Evolutionary conservation across 2,329 filamentous ascomycete genomes (phyloP).

Genomic region (Pseudocercospora eumusae): DNA sequence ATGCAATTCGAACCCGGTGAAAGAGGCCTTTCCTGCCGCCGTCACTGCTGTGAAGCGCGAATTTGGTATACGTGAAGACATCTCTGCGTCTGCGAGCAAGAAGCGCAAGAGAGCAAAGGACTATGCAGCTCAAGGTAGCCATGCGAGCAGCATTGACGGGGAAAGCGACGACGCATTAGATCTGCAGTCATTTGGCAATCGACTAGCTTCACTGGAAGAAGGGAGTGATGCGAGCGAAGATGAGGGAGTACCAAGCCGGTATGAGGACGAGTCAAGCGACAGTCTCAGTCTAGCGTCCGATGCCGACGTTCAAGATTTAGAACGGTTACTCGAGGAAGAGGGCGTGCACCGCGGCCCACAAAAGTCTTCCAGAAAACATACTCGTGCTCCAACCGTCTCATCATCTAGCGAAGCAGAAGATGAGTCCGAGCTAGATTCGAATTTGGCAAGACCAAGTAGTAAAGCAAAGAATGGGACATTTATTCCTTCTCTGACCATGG

Average conservation of each 20-base stretch:
- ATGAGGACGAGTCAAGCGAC: constrained; percentile 24
- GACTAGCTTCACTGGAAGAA: constrained; percentile 44
- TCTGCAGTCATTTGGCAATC: constrained; percentile 43
- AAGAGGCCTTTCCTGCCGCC: constrained; percentile 54
- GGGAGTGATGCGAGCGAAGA: constrained; percentile 35
- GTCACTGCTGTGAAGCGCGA: constrained; percentile 46
- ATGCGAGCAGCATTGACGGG: constrained; percentile 1
- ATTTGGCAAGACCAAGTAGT: constrained; percentile 32
- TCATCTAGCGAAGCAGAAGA: constrained; percentile 28
- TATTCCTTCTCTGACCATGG: constrained; percentile 72
- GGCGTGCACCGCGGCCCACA: constrained; percentile 18
- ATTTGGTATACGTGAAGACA: constrained; percentile 37
- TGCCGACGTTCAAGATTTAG: constrained; percentile 32
- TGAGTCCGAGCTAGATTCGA: constrained; percentile 31
- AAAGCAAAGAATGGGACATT: constrained; percentile 57
- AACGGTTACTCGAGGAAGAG: constrained; percentile 31
- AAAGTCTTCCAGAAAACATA: constrained; percentile 12
- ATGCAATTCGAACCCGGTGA: constrained; percentile 62
- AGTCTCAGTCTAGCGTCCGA: constrained; percentile 31
- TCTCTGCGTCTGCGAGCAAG: constrained; percentile 22
- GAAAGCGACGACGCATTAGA: constrained; percentile 17
- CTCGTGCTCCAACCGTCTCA: constrained; percentile 26
- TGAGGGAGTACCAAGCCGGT: background rate
- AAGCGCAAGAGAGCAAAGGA: constrained; percentile 37
- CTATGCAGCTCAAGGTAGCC: constrained; percentile 12